Conservation (phyloP, 1,284 basidiomycete genomes). For the Pseudozyma sp. region DNA sequence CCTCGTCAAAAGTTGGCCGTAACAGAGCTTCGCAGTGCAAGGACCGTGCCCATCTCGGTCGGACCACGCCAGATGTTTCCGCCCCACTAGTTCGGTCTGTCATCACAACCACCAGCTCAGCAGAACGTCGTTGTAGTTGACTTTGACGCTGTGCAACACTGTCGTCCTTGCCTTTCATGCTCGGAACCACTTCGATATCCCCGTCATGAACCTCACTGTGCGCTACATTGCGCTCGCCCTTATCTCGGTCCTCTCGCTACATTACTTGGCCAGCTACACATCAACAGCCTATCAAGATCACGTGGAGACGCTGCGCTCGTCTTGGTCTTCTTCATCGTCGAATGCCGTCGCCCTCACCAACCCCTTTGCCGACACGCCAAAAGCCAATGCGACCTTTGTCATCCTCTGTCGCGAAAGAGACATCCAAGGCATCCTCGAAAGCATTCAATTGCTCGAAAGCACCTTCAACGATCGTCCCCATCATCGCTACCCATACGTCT, state of each 20-base stretch:
- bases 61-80: too few species aligned
- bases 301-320: conserved; percentile 19
- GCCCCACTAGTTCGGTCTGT: too few species aligned
- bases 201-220: conserved; percentile 28
- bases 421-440: conserved; percentile 57
- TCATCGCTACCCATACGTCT: conserved; percentile 69
- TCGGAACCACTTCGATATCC: not conserved
- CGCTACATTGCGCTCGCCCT: conserved; percentile 34
- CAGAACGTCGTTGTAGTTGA: too few species aligned
- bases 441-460: conserved; percentile 55
- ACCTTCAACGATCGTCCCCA: conserved; percentile 63
- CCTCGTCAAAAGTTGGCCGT: too few species aligned
- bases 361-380: conserved; percentile 34
- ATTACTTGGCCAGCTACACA: conserved; percentile 32
- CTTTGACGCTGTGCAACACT: not conserved
- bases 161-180: not conserved
- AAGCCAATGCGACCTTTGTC: conserved; percentile 68
- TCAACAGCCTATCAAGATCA: conserved; percentile 31
- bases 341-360: conserved; percentile 3
- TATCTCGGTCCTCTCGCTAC: conserved; percentile 28
- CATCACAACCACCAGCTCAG: too few species aligned
- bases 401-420: conserved; percentile 67
- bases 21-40: too few species aligned
- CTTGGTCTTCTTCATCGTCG: conserved; percentile 1
- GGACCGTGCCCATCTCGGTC: too few species aligned